Evolutionary conservation across 2,329 filamentous ascomycete genomes (phyloP), one percentile per base, ranked within the genome.

Genomic region (Paraconiothyrium sp.): DNA sequence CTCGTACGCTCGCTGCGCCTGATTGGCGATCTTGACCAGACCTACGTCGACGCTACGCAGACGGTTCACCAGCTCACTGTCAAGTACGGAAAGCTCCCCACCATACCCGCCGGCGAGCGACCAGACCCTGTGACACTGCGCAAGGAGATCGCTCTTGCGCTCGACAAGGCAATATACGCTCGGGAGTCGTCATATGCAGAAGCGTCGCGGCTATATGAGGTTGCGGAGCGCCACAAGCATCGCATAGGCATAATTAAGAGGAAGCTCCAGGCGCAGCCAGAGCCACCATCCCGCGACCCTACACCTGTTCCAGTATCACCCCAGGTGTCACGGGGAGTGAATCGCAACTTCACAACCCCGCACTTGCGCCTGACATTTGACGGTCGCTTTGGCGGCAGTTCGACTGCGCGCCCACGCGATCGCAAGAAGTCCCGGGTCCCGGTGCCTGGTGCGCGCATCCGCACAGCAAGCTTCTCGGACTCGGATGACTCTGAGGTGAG

Each of bases 1-100:
- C 80, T 90, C 27, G 83, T 85, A 61, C 87, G 88, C 69, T 89
- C 88, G 64, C 79, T 90, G 57, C 87, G 85, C 55, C 81, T 90
- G 60, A 88, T 90, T 69, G 82, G 83, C 65, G 79, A 84, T 63
- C 82, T 85, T 65, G 81, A 85, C 63, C 68, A 73, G 39, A 77
- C 76, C 55, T 83, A 83, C 61, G 71, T 78, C 62, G 72, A 78
- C 14, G 79, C 77, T 54, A 80, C 83, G 60, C 74, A 78, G 63
- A 70, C 74, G 13, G 79, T 85, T 46, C 84, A 86, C 73, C 74
- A 82, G 44, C 79, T 84, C 61, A 80, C 83, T 10, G 79, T 79
- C 13, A 72, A 73, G 32, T 86, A 85, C 74, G 82, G 80, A 67
- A 74, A 68, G 34, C 83, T 89, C 14, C 86, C 87, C 10, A 76